These are phyloP conservation scores for Penicillium alfredii DNA, from an alignment of 495 filamentous ascomycete genomes.

Conservation along the genomic window DNA sequence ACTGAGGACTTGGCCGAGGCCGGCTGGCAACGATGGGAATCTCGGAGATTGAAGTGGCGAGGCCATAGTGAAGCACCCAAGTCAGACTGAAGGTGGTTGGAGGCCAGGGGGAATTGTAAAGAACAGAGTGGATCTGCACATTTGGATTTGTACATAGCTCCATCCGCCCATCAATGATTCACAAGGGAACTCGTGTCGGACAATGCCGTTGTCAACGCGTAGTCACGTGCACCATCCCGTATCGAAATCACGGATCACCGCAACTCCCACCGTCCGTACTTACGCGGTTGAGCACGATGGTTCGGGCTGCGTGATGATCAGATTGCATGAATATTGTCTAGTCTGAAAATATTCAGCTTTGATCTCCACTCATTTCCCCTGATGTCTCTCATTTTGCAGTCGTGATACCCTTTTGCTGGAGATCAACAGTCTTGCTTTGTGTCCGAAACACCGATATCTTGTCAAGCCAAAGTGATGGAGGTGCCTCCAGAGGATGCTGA, in stretches of 20 bases:
- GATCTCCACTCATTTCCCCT: slow-evolving; percentile 2
- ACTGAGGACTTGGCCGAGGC: slow-evolving; percentile 87
- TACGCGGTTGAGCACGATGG: background rate
- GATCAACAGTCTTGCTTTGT: slow-evolving; percentile 5
- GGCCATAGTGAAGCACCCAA: slow-evolving; percentile 24
- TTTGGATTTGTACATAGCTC: no score
- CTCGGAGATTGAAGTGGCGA: slow-evolving; percentile 33
- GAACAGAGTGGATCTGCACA: no score
- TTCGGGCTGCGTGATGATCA: slow-evolving; percentile 4
- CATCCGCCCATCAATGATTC: no score
- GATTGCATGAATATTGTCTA: background rate
- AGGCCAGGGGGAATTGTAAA: no score
- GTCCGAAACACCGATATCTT: slow-evolving; percentile 3
- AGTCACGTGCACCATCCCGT: background rate
- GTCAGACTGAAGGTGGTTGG: slow-evolving; percentile 30
- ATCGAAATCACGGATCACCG: slow-evolving; percentile 5
- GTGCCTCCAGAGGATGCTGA: slow-evolving; percentile 17
- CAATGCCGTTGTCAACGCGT: background rate
- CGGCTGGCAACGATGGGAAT: slow-evolving; percentile 90
- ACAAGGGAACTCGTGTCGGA: no score
- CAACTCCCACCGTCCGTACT: slow-evolving; percentile 1
- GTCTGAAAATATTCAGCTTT: background rate
- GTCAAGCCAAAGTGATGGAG: slow-evolving; percentile 26
- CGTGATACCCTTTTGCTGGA: slow-evolving; percentile 4
- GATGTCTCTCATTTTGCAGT: slow-evolving; percentile 6